Evolutionary conservation across 345 rosid species (phyloP), one percentile per base, ranked within the genome.

Genomic region (Ceriops decandra): DNA sequence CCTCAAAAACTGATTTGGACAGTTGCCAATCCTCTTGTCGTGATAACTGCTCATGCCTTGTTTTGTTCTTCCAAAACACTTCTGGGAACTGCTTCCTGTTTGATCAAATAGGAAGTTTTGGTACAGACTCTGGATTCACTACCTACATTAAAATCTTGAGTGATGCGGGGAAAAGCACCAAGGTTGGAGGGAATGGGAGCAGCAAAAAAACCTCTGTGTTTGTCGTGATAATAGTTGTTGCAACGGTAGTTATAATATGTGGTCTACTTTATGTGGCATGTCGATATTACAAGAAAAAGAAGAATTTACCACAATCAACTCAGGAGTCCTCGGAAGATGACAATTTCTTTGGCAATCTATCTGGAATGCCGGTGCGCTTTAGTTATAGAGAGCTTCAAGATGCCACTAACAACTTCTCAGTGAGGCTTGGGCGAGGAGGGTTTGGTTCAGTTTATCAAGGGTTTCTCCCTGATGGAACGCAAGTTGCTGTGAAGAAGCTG

Each of bases 391-490:
- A 92, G 59, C 99, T 95, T 60, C 90, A 84, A 74, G 73, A 75
- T 7, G 96, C 97, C 1, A 95, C 99, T 4, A 79, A 84, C 68
- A 80, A 86, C 84, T 95, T 95, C 80, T 76, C 88, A 2, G 81
- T 84, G 53, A 95, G 84, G 85, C 86, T 95, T 17, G 99, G 99
- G 49, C 96, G 87, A 32, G 99, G 98, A 28, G 98, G 99, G 56
- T 95, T 95, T 70, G 99, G 99, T 31, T 85, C 97, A 0, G 99
- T 95, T 53, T 95, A 92, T 68, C 79, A 73, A 67, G 99, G 98
- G 4, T 61, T 62, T 76, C 90, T 95, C 7, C 85, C 87, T 0
- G 98, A 87, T 78, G 97, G 93, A 21, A 86, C 91, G 36, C 85
- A 76, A 51, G 6, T 95, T 36, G 98, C 99, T 3, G 99, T 95